Base-by-base conservation (phyloP, 1,284 basidiomycete genomes). In the Cystobasidium pallidum region DNA sequence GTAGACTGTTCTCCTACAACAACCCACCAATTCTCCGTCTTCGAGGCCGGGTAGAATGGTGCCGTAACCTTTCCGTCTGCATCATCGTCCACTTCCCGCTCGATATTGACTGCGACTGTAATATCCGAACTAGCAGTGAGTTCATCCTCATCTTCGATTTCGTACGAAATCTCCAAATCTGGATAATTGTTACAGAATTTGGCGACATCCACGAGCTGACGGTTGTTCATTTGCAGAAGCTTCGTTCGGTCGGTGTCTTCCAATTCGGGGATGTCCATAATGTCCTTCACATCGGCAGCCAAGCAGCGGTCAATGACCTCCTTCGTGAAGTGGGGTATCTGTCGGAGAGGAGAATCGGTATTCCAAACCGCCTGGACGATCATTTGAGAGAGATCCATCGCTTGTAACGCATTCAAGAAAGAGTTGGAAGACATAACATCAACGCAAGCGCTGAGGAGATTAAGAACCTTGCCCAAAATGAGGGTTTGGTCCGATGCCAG, bases 321-420 rank as follows among this genome's bases (percentile, higher is more conserved):
- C 10, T 86, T 82, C 75, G 94, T 91, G 81, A 98, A 99, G 82
- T 96, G 92, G 11, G 96, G 96, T 57, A 99, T 90, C 81, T 99
- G 95, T 79, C 91, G 92, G 79, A 98, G 82, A 0, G 93, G 92
- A 55, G 90, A 92, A 81, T 97, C 96, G 36, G 89, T 90, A 79
- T 99, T 94, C 95, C 95, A 98, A 80, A 95, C 89, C 0, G 91
- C 94, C 82, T 99, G 96, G 1, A 98, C 93, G 81, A 92, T 94
- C 95, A 99, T 99, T 83, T 99, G 96, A n/a, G 90, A 91, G 72
- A 99, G 81, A 83, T 99, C 96, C 96, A 99, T 99, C 0, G 94
- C 95, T 61, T 94, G 91, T 17, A 98, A 84, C 0, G 94, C 95
- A 79, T 89, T 95, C 78, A 99, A 82, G 89, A 89, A 95, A 2